phyloP scores from a whole-genome alignment of 441 rosid genomes.

The Melastoma candidum region DNA sequence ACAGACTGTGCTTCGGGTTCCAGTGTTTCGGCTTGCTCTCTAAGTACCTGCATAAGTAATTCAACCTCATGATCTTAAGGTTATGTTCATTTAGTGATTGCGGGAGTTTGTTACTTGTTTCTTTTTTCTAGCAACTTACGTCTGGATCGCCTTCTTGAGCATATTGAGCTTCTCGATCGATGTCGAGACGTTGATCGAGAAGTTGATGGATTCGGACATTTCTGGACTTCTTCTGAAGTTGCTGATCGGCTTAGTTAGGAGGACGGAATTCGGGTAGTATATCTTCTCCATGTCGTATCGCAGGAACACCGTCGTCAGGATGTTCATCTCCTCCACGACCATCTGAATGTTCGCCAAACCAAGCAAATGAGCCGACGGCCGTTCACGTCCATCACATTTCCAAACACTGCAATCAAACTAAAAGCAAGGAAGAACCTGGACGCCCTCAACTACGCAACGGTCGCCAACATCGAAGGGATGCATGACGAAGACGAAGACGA shows the following conservation, averaged over 20 bases:
- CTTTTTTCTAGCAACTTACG: not conserved
- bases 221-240: slow-evolving; percentile 2
- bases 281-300: slow-evolving; percentile 4
- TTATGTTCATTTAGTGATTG: not conserved
- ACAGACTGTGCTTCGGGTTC: not conserved
- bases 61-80: not conserved
- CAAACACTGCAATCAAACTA: not conserved
- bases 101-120: not conserved
- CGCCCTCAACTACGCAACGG: slow-evolving; percentile 1
- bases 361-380: not conserved
- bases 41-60: not conserved
- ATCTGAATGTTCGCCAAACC: not conserved
- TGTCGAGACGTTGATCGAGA: not conserved
- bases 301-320: slow-evolving; percentile 2
- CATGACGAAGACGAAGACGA: not conserved
- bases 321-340: not conserved
- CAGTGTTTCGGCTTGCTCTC: slow-evolving; percentile 6
- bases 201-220: not conserved
- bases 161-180: not conserved
- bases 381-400: not conserved
- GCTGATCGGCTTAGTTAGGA: slow-evolving; percentile 2
- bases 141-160: slow-evolving; percentile 1
- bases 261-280: not conserved
- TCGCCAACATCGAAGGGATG: not conserved
- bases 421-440: not conserved